phyloP scores from a whole-genome alignment of 495 filamentous ascomycete species.

The Penicillium riverlandense region DNA sequence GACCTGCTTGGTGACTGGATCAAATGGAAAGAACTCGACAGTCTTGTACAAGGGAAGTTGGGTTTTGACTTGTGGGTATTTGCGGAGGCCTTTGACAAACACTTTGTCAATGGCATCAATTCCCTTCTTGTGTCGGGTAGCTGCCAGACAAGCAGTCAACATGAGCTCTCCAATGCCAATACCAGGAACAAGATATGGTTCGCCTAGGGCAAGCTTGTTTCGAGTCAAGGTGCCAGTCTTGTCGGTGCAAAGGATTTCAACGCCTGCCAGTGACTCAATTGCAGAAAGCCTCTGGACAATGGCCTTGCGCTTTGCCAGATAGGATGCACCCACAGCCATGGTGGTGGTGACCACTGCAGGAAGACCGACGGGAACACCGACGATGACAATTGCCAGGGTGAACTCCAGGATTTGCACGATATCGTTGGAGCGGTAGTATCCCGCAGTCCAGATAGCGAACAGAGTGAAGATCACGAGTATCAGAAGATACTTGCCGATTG shows the following conservation, averaged over 20 bases:
- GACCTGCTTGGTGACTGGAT: slow-evolving; percentile 92
- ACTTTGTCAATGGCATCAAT: slow-evolving; percentile 94
- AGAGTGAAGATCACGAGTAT: slow-evolving; percentile 74
- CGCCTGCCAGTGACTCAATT: slow-evolving; percentile 89
- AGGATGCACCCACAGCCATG: slow-evolving; percentile 90
- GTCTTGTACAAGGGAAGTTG: slow-evolving; percentile 70
- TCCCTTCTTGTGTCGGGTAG: slow-evolving; percentile 89
- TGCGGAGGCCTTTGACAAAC: slow-evolving; percentile 75
- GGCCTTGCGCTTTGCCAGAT: slow-evolving; percentile 83
- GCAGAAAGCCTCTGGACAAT: slow-evolving; percentile 92
- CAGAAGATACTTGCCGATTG: slow-evolving; percentile 68
- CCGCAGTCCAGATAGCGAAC: slow-evolving; percentile 75
- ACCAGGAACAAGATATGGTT: slow-evolving; percentile 75
- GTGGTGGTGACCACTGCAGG: slow-evolving; percentile 93
- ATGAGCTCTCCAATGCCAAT: slow-evolving; percentile 79
- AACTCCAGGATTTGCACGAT: slow-evolving; percentile 74
- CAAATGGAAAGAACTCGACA: slow-evolving; percentile 79
- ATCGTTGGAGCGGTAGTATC: slow-evolving; percentile 76
- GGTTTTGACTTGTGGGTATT: slow-evolving; percentile 70
- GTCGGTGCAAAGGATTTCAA: slow-evolving; percentile 93
- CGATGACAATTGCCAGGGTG: slow-evolving; percentile 78
- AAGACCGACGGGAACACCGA: slow-evolving; percentile 92
- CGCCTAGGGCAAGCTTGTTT: slow-evolving; percentile 81
- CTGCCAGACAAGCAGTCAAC: slow-evolving; percentile 84
- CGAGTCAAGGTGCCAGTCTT: slow-evolving; percentile 84